Base-by-base conservation (phyloP, 352 stramenopile species). In the Pythium scleroteichum region DNA sequence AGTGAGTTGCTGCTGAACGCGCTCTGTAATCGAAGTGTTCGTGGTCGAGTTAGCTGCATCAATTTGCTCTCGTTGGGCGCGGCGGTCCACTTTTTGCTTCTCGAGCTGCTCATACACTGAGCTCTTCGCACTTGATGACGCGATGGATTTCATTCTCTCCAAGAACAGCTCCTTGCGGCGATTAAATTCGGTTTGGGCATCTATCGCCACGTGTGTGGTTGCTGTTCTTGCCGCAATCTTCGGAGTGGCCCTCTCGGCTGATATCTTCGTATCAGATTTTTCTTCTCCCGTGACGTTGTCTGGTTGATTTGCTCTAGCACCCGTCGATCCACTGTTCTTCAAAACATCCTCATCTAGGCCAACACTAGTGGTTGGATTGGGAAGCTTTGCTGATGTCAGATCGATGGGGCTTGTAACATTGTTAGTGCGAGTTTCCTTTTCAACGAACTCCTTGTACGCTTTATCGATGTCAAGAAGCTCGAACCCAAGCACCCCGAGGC, bases 121-220 rank as follows among this genome's bases (percentile, higher is more conserved):
- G 50, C 80, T 92, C 40, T 87, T 84, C 42, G 69, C 83, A 47
- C 81, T 92, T 4, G 71, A 55, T 1, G 75, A 77, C 2, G 78
- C 81, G 29, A 92, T 87, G 14, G 75, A 66, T 49, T 92, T 91
- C 67, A 92, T 92, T 59, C 85, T 75, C 26, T 94, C 73, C 41
- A 73, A 58, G 46, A 94, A 94, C 24, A 79, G 58, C 59, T 88
- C 70, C 40, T 91, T 92, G 17, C 85, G 70, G 24, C 77, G 71
- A 42, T 88, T 72, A 49, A 92, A 94, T 51, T 94, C 85, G 2
- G 39, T 59, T 7, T 46, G 61, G 17, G 61, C 22, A 20, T 68
- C 61, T 2, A 50, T n/a, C n/a, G n/a, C n/a, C n/a, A n/a, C n/a
- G n/a, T n/a, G n/a, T n/a, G n/a, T n/a, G n/a, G n/a, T n/a, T 17